Conservation (phyloP, 257 asterid species). For the Ballota nigra region DNA sequence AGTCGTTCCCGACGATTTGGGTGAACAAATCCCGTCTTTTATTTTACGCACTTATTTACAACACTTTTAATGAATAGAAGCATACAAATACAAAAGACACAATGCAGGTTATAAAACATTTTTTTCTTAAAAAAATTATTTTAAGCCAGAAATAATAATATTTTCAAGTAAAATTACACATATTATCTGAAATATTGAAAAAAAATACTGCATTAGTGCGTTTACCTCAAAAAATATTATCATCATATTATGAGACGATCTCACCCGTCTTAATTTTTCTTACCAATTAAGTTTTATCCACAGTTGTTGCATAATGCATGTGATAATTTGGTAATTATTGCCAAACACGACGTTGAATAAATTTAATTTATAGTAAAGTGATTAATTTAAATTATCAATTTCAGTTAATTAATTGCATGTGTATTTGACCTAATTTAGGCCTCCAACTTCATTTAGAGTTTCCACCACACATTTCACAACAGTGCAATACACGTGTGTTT, state of each 20-base stretch:
- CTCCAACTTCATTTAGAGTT: background rate
- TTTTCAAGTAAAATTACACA: too few species aligned
- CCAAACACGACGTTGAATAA: background rate
- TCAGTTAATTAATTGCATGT: background rate
- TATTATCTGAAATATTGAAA: too few species aligned
- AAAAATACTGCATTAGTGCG: too few species aligned
- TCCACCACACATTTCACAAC: conserved; percentile 9
- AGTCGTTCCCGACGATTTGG: too few species aligned
- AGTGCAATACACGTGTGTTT: conserved; percentile 28
- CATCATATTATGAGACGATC: background rate
- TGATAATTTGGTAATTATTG: background rate
- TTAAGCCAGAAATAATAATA: too few species aligned
- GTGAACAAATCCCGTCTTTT: too few species aligned
- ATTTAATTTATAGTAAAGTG: background rate
- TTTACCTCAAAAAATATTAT: background rate
- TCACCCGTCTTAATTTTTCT: background rate
- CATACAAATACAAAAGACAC: too few species aligned
- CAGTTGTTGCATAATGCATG: background rate
- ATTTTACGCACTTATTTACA: too few species aligned
- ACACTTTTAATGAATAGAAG: too few species aligned
- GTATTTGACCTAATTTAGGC: conserved; percentile 27
- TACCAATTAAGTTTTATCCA: too few species aligned
- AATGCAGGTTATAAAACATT: too few species aligned
- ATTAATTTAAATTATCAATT: background rate
- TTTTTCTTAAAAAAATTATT: too few species aligned